These are phyloP conservation scores for Macadamia tetraphylla DNA, from an alignment of 164 flowering plant genomes.

Conservation along the genomic window DNA sequence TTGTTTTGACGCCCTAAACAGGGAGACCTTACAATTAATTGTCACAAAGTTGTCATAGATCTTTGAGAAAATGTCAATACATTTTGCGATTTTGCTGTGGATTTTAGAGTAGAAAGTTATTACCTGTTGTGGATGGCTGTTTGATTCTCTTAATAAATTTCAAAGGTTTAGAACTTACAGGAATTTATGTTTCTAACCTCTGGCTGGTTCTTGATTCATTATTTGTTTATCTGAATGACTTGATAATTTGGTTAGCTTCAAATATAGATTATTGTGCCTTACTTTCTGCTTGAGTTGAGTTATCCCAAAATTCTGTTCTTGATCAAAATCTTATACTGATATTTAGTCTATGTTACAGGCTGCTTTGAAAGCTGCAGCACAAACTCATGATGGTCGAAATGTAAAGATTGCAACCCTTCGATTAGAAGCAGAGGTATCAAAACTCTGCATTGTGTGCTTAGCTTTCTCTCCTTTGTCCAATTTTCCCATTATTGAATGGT, in stretches of 20 bases:
- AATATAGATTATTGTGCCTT: neutral
- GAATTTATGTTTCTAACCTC: no score
- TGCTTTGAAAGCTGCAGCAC: slow-evolving; percentile 63
- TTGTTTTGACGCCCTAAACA: no score
- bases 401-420: slow-evolving; percentile 47
- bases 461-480: neutral
- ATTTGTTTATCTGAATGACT: neutral
- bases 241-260: neutral
- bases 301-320: neutral
- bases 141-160: no score
- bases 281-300: neutral
- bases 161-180: no score
- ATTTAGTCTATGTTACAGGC: slow-evolving; percentile 39
- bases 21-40: no score
- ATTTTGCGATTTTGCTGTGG: no score
- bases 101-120: no score
- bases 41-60: no score
- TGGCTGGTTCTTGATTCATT: neutral
- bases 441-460: slow-evolving; percentile 5
- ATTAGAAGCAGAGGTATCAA: slow-evolving; percentile 65
- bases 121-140: no score
- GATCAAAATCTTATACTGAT: neutral
- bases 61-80: no score
- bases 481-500: neutral
- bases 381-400: slow-evolving; percentile 37